Base-by-base conservation (phyloP, 129 eudicot species). In the Lactuca sativa region DNA sequence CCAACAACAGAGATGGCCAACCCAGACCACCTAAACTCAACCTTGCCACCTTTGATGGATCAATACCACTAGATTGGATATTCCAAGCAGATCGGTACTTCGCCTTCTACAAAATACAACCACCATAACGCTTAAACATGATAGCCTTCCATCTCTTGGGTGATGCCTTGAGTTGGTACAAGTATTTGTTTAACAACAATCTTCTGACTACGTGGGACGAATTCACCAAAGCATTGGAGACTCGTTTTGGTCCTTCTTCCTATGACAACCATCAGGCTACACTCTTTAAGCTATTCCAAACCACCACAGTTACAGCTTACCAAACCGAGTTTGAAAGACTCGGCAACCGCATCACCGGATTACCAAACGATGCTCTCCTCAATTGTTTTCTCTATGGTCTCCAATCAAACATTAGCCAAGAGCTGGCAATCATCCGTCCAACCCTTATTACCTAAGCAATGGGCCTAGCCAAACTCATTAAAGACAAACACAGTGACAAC, bases 71-170 rank as follows among this genome's bases (percentile, higher is more conserved):
- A 8, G 32, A 64, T 43, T 64, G 70, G 70, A 31, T 64, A 9
- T 64, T 64, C 7, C 70, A 64, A 64, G 70, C 56, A 7, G 37
- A 64, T 9, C 53, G 43, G 1, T 41, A 15, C 9, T 41, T 43
- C 5, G 3, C 36, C 0, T 64, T 15, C 4, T 64, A 41, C n/a
- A 16, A 43, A 3, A 64, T 25, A 11, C 2, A 25, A 25, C 70
- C 32, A 18, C 15, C 33, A 15, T 4, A 16, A 1, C 37, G 21
- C 21, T 21, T 21, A 21, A 64, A 64, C 55, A 36, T 41, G 44
- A 21, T 60, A 6, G 9, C 65, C 15, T 60, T 34, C 21, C 25
- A 60, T 47, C n/a, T 34, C 17, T 10, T 11, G 11, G 38, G 56
- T 4, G 70, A 64, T 2, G 56, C 37, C 3, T 25, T 64, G 6